Evolutionary conservation across 306 rosid genomes (phyloP), one percentile per base, ranked within the genome.

Genomic region (Casuarina cunninghamiana): DNA sequence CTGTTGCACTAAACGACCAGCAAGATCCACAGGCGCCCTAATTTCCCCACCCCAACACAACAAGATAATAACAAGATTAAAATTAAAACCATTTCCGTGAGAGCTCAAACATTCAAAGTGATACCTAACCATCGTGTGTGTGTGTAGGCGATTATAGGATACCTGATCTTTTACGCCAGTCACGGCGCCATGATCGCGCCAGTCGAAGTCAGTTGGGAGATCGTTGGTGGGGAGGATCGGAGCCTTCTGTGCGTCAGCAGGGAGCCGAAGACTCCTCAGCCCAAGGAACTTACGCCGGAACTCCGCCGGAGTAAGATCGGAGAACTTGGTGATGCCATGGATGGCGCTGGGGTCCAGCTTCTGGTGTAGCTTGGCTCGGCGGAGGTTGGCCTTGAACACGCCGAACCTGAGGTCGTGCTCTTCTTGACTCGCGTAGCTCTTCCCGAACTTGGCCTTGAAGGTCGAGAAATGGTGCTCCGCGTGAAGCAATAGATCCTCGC

Each of bases 21-120:
- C 99, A 93, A 42, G 98, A 96, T 55, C 99, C 99, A 69, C 99
- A 91, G 0, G 98, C 35, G 13, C 98, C 99, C 99, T 96, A 78
- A 57, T 72, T 60, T 49, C 60, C 54, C 51, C 80, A 71, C 21
- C 3, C 74, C 72, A 32, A 43, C 62, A 72, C 15, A 66, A 48
- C 0, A 72, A 3, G 73, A 44, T 5, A 53, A 16, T 5, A 5
- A 53, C 5, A 3, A 13, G n/a, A 5, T 12, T 6, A 17, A 10
- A 45, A 9, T 15, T 2, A 26, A 37, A 53, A 54, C 7, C 3
- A 21, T 5, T 58, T 58, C 26, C 37, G 9, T 21, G 11, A 58
- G 2, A 9, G 9, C 26, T 3, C 3, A 21, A 26, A 58, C 13
- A 16, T 4, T 2, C 41, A 15, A 48, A 26, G 0, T 2, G 5